phyloP scores from a whole-genome alignment of 352 stramenopile genomes.

The Globisporangium perplexum region DNA sequence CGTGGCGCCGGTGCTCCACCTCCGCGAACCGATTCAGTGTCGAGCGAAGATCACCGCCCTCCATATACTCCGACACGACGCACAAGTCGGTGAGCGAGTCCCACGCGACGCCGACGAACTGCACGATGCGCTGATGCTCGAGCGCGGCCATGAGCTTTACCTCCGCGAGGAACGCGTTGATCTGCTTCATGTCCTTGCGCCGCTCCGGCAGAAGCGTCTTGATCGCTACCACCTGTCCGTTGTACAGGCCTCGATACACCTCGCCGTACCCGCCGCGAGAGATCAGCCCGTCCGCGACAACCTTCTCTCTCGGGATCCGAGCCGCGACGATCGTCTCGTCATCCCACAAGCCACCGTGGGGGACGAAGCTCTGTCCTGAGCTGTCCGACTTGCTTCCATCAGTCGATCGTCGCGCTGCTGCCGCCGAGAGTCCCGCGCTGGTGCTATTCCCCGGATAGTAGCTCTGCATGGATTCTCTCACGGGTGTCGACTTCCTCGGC shows the following conservation, averaged over 20 bases:
- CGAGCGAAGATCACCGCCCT: slow-evolving; percentile 32
- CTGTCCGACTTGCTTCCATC: background rate
- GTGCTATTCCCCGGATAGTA: background rate
- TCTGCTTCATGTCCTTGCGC: slow-evolving; percentile 22
- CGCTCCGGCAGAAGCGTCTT: slow-evolving; percentile 35
- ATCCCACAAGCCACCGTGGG: slow-evolving; percentile 21
- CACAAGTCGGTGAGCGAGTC: slow-evolving; percentile 37
- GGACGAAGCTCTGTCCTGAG: background rate
- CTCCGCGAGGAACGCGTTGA: slow-evolving; percentile 35
- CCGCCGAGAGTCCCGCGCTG: background rate
- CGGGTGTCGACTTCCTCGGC: background rate
- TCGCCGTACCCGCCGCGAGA: slow-evolving; percentile 38
- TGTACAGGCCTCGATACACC: slow-evolving; percentile 34
- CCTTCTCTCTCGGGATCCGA: slow-evolving; percentile 26
- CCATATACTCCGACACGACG: slow-evolving; percentile 36
- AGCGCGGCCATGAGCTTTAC: slow-evolving; percentile 36
- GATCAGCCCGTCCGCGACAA: slow-evolving; percentile 14
- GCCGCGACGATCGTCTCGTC: slow-evolving; percentile 26
- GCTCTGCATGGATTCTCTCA: background rate
- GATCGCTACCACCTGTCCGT: slow-evolving; percentile 30
- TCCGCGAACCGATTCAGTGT: slow-evolving; percentile 24
- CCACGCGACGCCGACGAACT: slow-evolving; percentile 45
- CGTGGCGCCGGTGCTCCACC: slow-evolving; percentile 19
- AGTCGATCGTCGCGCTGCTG: slow-evolving; percentile 1
- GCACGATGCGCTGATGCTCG: slow-evolving; percentile 34